Evolutionary conservation across 1,284 basidiomycete genomes (phyloP), one percentile per base, ranked within the genome.

Genomic region (Vanrija sp.): DNA sequence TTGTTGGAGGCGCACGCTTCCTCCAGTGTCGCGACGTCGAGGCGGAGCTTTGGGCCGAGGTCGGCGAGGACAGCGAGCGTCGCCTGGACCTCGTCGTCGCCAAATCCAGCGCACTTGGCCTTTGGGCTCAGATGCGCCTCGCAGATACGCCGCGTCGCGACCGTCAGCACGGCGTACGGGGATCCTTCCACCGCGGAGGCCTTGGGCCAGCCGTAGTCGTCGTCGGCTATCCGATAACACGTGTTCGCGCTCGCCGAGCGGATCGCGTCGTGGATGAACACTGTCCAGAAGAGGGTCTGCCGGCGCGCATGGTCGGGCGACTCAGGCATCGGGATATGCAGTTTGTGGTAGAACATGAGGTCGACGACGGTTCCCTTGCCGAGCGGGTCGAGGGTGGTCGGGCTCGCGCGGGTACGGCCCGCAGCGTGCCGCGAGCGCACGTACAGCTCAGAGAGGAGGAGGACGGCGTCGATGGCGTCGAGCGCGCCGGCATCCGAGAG

Each of bases 291-390:
- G 2, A 55, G 24, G 15, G 31, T 10, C 3, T 38, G 49, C 7
- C 54, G 49, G 22, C 54, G 54, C 8, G 8, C 18, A 14, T 39
- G 47, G 16, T 55, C 45, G 0, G 49, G 45, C 2, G 45, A 25
- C 24, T 22, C 23, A 7, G 45, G 45, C 4, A 41, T 36, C 1
- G 49, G 38, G n/a, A 55, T 36, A 16, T 55, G 39, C 14, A 55
- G 31, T 5, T 45, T 23, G 49, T 51, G 41, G 41, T 51, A 43
- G 35, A 55, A 37, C 1, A 44, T 25, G 6, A 55, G 23, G 41
- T 55, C 54, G 31, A 55, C 45, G 24, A 47, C 54, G 2, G 41
- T 35, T 18, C 54, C 54, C 24, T 55, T 55, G 20, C 54, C 54
- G 14, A 55, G 49, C 16, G 54, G 54, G 23, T 55, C 49, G n/a